Evolutionary conservation across 805 yeast species (phyloP).

Genomic region (Candida krabiensis): DNA sequence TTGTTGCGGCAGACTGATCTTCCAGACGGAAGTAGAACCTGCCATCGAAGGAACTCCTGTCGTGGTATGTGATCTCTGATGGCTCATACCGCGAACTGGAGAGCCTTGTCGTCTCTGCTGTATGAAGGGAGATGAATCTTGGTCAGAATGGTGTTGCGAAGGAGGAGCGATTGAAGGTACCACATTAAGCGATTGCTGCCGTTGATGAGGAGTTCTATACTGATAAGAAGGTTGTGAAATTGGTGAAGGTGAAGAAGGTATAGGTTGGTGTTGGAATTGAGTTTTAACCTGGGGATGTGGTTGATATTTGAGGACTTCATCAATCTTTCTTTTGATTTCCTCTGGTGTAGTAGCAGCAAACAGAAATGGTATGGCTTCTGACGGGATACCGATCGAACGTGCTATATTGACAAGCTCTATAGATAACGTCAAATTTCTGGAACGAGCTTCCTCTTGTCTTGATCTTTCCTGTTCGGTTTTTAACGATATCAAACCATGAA

Average conservation of each 20-base stretch:
- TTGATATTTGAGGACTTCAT: slow-evolving; percentile 8
- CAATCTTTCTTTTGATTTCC: slow-evolving; percentile 15
- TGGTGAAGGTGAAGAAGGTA: slow-evolving; percentile 2
- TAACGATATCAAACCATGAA: slow-evolving; percentile 36
- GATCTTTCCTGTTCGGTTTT: slow-evolving; percentile 45
- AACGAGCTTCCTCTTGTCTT: slow-evolving; percentile 37
- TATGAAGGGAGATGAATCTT: background rate
- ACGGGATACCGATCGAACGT: slow-evolving; percentile 19
- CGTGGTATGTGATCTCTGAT: slow-evolving; percentile 29
- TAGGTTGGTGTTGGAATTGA: slow-evolving; percentile 1
- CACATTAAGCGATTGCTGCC: slow-evolving; percentile 7
- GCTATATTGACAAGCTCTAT: slow-evolving; percentile 38
- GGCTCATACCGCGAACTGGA: slow-evolving; percentile 19
- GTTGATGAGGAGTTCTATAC: slow-evolving; percentile 8
- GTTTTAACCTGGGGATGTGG: slow-evolving; percentile 1
- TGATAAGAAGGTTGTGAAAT: background rate
- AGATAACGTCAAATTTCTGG: slow-evolving; percentile 34
- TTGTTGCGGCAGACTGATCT: slow-evolving; percentile 32
- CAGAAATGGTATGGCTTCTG: slow-evolving; percentile 26
- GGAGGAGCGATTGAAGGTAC: background rate
- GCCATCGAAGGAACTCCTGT: slow-evolving; percentile 21
- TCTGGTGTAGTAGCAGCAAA: slow-evolving; percentile 18
- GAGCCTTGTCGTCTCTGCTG: slow-evolving; percentile 14
- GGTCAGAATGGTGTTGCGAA: background rate
- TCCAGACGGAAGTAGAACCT: slow-evolving; percentile 35